phyloP scores from a whole-genome alignment of 768 basidiomycete species.

The Mycena vulgaris region DNA sequence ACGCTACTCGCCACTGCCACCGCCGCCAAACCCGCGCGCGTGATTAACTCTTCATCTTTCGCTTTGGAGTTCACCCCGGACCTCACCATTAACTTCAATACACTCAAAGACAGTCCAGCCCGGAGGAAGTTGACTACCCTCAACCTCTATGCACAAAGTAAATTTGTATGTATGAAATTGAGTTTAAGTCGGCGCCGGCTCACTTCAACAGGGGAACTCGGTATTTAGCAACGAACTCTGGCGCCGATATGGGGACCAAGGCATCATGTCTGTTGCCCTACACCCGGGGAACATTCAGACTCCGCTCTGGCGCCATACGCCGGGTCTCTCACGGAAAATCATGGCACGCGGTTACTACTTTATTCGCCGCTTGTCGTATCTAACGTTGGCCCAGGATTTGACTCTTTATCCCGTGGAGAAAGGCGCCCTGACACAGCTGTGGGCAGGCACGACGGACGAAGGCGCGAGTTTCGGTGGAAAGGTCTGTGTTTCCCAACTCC shows the following conservation, averaged over 20 bases:
- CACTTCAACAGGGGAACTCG: conserved; percentile 56
- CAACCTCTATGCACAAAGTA: conserved; percentile 42
- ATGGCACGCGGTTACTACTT: conserved; percentile 13
- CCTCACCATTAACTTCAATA: conserved; percentile 35
- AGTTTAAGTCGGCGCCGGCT: background rate
- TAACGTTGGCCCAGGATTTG: background rate
- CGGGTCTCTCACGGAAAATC: background rate
- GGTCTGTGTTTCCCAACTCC: conserved; percentile 43
- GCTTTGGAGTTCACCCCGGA: conserved; percentile 24
- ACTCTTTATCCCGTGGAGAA: conserved; percentile 49
- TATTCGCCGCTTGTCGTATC: too few relatives aligned
- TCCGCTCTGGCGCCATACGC: conserved; percentile 22
- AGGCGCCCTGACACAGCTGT: conserved; percentile 67
- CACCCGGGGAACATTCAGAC: conserved; percentile 54
- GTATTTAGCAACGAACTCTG: conserved; percentile 60
- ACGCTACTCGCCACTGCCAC: conserved; percentile 52
- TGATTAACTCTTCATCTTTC: conserved; percentile 50
- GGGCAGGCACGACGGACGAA: conserved; percentile 62
- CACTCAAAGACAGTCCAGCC: conserved; percentile 43
- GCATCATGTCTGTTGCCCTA: conserved; percentile 57
- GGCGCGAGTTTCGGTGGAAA: conserved; percentile 62
- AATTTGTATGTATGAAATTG: conserved; percentile 33
- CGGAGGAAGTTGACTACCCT: conserved; percentile 28
- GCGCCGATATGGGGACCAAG: conserved; percentile 59
- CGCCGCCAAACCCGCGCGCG: conserved; percentile 57